Evolutionary conservation across 176 grass and related monocot genomes (phyloP).

Genomic region (Elymus sibiricus): DNA sequence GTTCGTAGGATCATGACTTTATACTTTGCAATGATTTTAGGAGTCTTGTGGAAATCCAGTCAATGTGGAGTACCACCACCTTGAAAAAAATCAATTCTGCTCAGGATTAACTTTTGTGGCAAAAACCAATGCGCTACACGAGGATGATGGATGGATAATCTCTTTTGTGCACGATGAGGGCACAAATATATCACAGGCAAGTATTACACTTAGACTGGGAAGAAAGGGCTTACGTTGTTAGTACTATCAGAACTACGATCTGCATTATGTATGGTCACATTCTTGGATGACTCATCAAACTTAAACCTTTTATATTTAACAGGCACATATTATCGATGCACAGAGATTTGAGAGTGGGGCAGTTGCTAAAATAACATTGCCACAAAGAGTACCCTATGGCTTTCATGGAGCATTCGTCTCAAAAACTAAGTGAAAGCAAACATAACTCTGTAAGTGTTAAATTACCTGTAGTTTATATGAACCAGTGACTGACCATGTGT

Average conservation of each 20-base stretch:
- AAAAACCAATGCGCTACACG: not conserved
- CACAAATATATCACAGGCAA: not conserved
- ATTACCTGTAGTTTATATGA: not conserved
- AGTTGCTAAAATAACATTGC: not conserved
- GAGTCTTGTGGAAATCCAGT: not conserved
- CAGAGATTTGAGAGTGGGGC: not conserved
- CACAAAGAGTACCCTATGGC: not conserved
- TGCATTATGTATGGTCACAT: not conserved
- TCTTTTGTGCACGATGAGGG: too few species aligned
- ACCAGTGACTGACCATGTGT: too few species aligned
- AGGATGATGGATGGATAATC: too few species aligned
- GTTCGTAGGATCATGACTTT: too few species aligned
- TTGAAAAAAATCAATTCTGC: slow-evolving; percentile 25
- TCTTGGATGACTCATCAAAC: not conserved
- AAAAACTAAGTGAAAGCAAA: not conserved
- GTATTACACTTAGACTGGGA: not conserved
- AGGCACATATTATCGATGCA: not conserved
- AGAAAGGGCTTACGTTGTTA: not conserved
- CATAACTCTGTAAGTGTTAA: not conserved
- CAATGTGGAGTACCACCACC: not conserved
- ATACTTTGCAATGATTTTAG: not conserved
- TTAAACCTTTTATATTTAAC: not conserved
- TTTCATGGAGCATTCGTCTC: not conserved
- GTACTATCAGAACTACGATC: not conserved
- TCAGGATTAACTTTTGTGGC: slow-evolving; percentile 23